A percentile compares a stretch with the other conserved stretches of the same genome.
Conservation (phyloP, 2,329 filamentous ascomycete species). For the Dryadomyces sulphureus region DNA sequence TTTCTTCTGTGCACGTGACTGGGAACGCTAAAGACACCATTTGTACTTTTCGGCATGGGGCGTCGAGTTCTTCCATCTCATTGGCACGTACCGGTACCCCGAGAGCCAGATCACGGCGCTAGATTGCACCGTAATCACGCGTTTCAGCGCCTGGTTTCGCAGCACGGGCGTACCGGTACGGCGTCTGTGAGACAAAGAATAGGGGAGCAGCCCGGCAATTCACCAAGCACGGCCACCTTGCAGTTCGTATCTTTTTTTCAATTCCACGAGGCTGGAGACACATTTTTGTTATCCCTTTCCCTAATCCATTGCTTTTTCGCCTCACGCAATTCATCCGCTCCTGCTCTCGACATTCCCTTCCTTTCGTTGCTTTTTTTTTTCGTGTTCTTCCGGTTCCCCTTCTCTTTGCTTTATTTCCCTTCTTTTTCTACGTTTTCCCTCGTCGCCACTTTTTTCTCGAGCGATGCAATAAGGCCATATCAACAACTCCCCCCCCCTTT, state of each 20-base stretch:
- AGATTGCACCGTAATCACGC: neutral
- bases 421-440: neutral
- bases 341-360: neutral
- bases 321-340: conserved; percentile 1
- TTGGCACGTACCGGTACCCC: neutral
- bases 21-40: neutral
- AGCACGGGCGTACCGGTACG: neutral
- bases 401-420: neutral
- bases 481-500: neutral
- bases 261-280: conserved; percentile 15
- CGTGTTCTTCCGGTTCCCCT: neutral
- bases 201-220: conserved; percentile 1
- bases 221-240: conserved; percentile 1
- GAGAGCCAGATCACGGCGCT: neutral
- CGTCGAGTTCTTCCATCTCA: neutral
- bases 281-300: conserved; percentile 9
- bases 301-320: neutral
- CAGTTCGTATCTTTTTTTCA: conserved; percentile 6
- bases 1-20: neutral
- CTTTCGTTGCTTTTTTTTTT: neutral
- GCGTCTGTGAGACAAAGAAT: neutral
- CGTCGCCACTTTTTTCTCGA: conserved; percentile 1
- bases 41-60: neutral
- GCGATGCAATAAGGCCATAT: neutral
- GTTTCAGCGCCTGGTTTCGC: neutral